These are phyloP conservation scores for Neurospora sp. DNA, from an alignment of 2,329 filamentous ascomycete species.

Conservation along the genomic window DNA sequence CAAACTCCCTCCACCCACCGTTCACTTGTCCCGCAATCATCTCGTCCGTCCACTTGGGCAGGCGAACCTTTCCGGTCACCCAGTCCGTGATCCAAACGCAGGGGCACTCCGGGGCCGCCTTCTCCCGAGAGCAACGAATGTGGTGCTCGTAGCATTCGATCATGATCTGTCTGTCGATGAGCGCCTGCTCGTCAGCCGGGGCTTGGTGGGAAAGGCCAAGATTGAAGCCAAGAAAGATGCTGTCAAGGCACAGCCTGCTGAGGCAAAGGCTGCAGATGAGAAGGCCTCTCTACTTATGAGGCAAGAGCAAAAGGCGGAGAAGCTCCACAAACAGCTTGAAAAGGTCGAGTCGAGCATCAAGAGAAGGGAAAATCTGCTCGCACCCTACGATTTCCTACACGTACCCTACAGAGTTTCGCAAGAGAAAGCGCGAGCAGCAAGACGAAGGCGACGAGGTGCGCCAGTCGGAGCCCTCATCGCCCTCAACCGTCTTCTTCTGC, in stretches of 20 bases:
- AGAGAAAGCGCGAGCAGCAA: constrained; percentile 58
- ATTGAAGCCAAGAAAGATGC: constrained; percentile 37
- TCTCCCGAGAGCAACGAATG: too few relatives aligned
- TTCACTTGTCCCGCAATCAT: too few relatives aligned
- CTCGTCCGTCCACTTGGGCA: too few relatives aligned
- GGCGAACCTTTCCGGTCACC: too few relatives aligned
- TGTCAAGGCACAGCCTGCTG: constrained; percentile 27
- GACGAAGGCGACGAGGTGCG: constrained; percentile 59
- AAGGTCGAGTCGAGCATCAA: constrained; percentile 63
- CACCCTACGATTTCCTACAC: neutral
- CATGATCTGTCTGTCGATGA: too few relatives aligned
- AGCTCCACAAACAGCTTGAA: constrained; percentile 53
- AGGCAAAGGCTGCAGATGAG: constrained; percentile 50
- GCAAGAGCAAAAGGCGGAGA: constrained; percentile 47
- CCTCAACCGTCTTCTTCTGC: constrained; percentile 23
- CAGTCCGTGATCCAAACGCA: too few relatives aligned
- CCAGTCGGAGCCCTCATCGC: constrained; percentile 31
- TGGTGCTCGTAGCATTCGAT: too few relatives aligned
- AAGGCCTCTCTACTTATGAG: constrained; percentile 23
- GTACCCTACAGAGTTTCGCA: constrained; percentile 21
- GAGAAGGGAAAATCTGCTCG: constrained; percentile 29
- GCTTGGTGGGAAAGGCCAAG: constrained; percentile 39
- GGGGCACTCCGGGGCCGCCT: too few relatives aligned
- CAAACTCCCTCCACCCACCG: too few relatives aligned
- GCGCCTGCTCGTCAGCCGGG: too few relatives aligned